These are phyloP conservation scores for Eimeria sp. DNA, from an alignment of 169 alveolate genomes.

Conservation along the genomic window DNA sequence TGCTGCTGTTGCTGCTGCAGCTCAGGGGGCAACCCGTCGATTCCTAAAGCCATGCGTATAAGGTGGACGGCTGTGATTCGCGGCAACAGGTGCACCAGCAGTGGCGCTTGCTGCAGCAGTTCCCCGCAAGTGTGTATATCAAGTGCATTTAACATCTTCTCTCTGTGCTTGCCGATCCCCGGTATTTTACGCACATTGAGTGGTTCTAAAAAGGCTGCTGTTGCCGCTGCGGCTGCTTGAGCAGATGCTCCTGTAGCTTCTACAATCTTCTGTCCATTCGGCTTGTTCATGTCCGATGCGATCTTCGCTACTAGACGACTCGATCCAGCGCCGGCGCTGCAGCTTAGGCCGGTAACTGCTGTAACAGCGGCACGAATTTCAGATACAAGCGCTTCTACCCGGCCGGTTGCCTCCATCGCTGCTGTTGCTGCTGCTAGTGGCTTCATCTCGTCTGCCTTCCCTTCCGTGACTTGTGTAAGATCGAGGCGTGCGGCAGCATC, in stretches of 20 bases:
- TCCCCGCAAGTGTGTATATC: conserved; percentile 68
- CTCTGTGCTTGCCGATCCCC: conserved; percentile 80
- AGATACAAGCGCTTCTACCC: conserved; percentile 62
- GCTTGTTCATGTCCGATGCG: conserved; percentile 78
- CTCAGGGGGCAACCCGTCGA: conserved; percentile 77
- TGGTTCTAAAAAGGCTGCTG: conserved; percentile 37
- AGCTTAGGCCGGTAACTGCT: conserved; percentile 65
- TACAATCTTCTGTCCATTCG: conserved; percentile 72
- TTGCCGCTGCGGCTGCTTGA: conserved; percentile 43
- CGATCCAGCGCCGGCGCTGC: conserved; percentile 82
- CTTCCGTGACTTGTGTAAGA: background rate
- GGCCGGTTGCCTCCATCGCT: conserved; percentile 29
- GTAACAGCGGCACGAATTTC: conserved; percentile 80
- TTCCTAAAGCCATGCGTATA: conserved; percentile 60
- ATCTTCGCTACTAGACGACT: conserved; percentile 78
- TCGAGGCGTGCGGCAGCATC: background rate
- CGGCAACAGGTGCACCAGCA: conserved; percentile 70
- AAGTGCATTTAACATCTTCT: conserved; percentile 61
- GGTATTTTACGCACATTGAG: conserved; percentile 77
- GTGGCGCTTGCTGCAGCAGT: conserved; percentile 66
- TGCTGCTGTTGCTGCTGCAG: conserved; percentile 71
- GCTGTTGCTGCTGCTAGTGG: conserved; percentile 37
- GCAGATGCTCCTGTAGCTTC: conserved; percentile 30
- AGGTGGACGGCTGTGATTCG: conserved; percentile 63
- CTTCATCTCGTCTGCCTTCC: background rate